Percentiles rank a stretch among this genome's conserved stretches.
These are phyloP conservation scores for Xylaria digitata DNA, from an alignment of 2,329 filamentous ascomycete genomes.

Conservation along the genomic window DNA sequence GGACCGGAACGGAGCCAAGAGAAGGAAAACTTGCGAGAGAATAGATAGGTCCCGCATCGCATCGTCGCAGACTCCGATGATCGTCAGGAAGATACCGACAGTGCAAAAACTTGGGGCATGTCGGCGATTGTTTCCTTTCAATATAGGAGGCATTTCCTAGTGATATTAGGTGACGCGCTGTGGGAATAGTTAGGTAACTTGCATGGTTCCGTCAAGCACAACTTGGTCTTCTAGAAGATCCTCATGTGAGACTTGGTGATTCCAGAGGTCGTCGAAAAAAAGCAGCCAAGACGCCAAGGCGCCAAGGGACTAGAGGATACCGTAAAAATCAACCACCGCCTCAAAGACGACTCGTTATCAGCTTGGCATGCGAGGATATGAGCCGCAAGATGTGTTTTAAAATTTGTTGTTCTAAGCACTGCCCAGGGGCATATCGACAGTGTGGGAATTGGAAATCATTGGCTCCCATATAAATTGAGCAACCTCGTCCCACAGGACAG, in stretches of 20 bases:
- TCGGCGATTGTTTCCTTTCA: background rate
- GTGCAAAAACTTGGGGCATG: background rate
- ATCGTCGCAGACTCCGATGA: slow-evolving; percentile 10
- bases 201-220: background rate
- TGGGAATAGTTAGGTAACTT: slow-evolving; percentile 1
- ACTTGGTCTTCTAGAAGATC: background rate
- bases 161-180: background rate
- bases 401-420: slow-evolving; percentile 12
- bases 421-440: slow-evolving; percentile 8
- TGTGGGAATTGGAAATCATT: slow-evolving; percentile 12
- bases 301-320: slow-evolving; percentile 21
- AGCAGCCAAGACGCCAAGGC: slow-evolving; percentile 19
- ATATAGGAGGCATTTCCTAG: background rate
- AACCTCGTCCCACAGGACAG: slow-evolving; percentile 4
- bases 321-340: slow-evolving; percentile 12
- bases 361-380: slow-evolving; percentile 37
- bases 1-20: slow-evolving; percentile 20
- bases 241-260: background rate
- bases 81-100: slow-evolving; percentile 12
- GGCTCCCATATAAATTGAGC: slow-evolving; percentile 8
- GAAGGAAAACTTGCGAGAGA: slow-evolving; percentile 2
- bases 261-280: slow-evolving; percentile 27
- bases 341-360: slow-evolving; percentile 32
- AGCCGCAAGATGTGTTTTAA: slow-evolving; percentile 31
- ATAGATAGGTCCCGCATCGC: slow-evolving; percentile 10